Base-by-base conservation (phyloP, 495 filamentous ascomycete genomes). In the Bryoglossum gracile region DNA sequence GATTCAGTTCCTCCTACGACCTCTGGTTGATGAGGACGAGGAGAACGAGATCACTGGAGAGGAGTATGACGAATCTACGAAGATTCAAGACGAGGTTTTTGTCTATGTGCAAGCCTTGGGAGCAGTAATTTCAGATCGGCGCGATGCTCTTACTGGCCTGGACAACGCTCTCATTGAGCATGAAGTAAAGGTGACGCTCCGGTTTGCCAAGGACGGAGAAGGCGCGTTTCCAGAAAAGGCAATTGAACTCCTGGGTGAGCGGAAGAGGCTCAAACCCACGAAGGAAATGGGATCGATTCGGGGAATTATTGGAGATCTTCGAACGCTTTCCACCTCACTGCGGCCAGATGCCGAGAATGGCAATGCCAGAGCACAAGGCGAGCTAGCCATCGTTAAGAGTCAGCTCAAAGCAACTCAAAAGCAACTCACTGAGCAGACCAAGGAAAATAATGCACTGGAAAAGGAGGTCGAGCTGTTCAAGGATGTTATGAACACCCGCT, bases 1-100 rank as follows among this genome's bases (percentile, higher is more conserved):
- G 51, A 72, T 85, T 25, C 68, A 83, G 40, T 73, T 91, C 16
- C 72, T 96, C 2, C 65, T 81, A 1, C 71, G 80, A 36, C 77
- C 86, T 0, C 71, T 98, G 5, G 83, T 98, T 18, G 92, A 96
- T 55, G 78, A 89, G 56, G 88, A 94, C 41, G 74, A 78, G 5
- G 75, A 74, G 11, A 68, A 73, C 6, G 86, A 92, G 28, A 74
- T 81, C 1, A 86, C 89, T 32, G 91, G 92, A 26, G 79, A 95
- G 18, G 91, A 96, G 62, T 94, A 92, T 52, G 86, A 89, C 51
- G 76, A 83, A 13, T 92, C 90, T 2, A 91, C 86, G 0, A 87
- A 86, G 61, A 40, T 26, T n/a, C 52, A 55, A 37, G 73, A 86
- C 52, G 67, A 74, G 24, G 80, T 94, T 28, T 86, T 88, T 66